Percentiles rank a stretch among this genome's conserved stretches.
Conservation (phyloP, 2,329 filamentous ascomycete species). For the Daldinia eschscholtzii region DNA sequence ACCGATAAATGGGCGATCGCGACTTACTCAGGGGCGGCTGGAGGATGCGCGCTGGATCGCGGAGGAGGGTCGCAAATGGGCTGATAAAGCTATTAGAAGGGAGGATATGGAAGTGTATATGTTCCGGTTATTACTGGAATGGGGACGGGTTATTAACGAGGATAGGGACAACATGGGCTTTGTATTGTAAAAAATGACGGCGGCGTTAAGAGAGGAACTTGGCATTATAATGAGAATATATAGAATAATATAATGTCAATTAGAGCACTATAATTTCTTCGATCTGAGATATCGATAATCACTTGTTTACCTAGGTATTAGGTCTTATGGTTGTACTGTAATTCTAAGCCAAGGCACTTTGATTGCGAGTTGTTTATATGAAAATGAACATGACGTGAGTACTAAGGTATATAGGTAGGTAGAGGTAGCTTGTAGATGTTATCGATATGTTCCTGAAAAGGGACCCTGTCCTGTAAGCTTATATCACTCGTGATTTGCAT, state of each 20-base stretch:
- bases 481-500: conserved; percentile 23
- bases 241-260: conserved; percentile 1
- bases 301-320: no score
- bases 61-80: conserved; percentile 74
- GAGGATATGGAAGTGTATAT: conserved; percentile 87
- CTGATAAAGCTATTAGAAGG: conserved; percentile 69
- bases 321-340: no score
- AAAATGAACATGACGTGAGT: no score
- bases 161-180: conserved; percentile 61
- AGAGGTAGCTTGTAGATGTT: no score
- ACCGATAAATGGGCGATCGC: conserved; percentile 59
- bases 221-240: not conserved
- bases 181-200: conserved; percentile 31
- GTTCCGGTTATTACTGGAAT: conserved; percentile 82
- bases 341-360: no score
- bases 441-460: not conserved
- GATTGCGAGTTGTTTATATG: no score
- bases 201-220: not conserved
- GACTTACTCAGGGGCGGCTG: conserved; percentile 62
- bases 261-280: not conserved
- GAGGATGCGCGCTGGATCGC: conserved; percentile 75
- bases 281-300: no score
- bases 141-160: conserved; percentile 78
- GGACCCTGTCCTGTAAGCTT: not conserved
- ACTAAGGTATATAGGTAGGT: no score